Evolutionary conservation across 306 rosid species (phyloP), one percentile per base, ranked within the genome.

Genomic region (Betula pendula): DNA sequence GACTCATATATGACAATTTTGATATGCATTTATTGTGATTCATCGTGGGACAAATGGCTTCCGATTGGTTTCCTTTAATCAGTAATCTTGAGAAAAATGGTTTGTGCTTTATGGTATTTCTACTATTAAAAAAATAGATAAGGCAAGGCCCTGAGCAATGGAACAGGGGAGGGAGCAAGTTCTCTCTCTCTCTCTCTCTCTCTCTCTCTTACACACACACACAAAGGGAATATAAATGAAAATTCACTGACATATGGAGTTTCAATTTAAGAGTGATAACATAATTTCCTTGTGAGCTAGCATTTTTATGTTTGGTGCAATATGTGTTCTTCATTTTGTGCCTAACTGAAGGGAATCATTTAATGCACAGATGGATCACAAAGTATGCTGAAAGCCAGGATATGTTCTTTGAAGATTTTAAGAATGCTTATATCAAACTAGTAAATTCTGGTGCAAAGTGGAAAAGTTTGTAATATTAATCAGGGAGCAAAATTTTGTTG

Each of bases 361-460:
- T 80, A 24, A 50, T 79, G 79, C 58, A 35, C 90, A 95, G 98
- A 67, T 95, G 97, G 98, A 92, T 92, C 79, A 82, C 79, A 75
- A 83, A 84, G 75, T 96, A 96, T 14, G 97, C 98, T 19, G 85
- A 85, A 49, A 74, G 85, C 79, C 92, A 92, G 91, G 83, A 77
- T 49, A 69, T 49, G 66, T 96, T 96, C 96, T 92, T 91, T 63
- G 88, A 87, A 85, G 97, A 92, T 86, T 96, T 96, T 80, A 81
- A 84, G 79, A 87, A 84, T 73, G 98, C 96, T 40, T 91, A 92
- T 71, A 76, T 79, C 82, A 96, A 96, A 86, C 85, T 96, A 83
- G 99, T 92, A 86, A 91, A 91, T 84, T 81, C 90, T 73, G 98
- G 98, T 69, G 99, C 84, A 35, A 88, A 79, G 80, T 92, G 99